phyloP scores from a whole-genome alignment of 192 early-diverging fungal species.

The Piromyces sp. region DNA sequence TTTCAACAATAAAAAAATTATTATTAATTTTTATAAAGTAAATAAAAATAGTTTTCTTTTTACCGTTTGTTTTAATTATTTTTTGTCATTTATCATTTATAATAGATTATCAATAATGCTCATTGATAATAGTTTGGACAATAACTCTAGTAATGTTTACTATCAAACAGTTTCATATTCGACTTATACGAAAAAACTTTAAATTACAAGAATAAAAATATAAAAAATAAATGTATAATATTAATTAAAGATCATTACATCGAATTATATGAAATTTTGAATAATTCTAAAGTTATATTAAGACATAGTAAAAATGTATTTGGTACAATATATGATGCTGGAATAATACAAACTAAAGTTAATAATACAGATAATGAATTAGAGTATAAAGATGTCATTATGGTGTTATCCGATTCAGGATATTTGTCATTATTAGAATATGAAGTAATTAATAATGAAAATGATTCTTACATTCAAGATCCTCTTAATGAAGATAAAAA shows the following conservation, averaged over 20 bases:
- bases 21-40: too few relatives aligned
- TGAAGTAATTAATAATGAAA: neutral
- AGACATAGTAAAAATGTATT: neutral
- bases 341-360: neutral
- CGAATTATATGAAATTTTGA: neutral
- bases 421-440: neutral
- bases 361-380: neutral
- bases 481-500: neutral
- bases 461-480: neutral
- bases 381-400: neutral
- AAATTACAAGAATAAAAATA: neutral
- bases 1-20: too few relatives aligned
- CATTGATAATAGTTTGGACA: neutral
- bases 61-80: neutral
- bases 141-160: neutral
- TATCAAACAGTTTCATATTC: neutral
- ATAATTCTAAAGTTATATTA: neutral
- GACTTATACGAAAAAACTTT: neutral
- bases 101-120: neutral
- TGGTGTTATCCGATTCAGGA: neutral
- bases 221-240: neutral
- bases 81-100: too few relatives aligned
- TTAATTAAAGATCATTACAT: neutral
- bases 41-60: too few relatives aligned
- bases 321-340: neutral